These are phyloP conservation scores for Tricholoma sp. DNA, from an alignment of 768 basidiomycete species.

Conservation along the genomic window DNA sequence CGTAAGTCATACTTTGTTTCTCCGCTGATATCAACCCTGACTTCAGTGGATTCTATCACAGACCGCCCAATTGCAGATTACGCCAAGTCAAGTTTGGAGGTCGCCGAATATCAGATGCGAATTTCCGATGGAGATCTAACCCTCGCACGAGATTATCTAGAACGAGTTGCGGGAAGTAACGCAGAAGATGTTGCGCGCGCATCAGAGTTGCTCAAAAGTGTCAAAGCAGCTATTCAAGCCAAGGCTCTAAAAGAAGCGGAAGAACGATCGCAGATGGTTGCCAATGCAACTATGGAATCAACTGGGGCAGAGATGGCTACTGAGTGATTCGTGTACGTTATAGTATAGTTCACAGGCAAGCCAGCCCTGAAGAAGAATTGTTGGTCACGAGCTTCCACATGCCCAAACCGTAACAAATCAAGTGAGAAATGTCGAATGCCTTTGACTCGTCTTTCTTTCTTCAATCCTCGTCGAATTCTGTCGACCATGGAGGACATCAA, in stretches of 20 bases:
- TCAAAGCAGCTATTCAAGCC: constrained; percentile 35
- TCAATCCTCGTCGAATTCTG: constrained; percentile 19
- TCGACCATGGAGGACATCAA: constrained; percentile 7
- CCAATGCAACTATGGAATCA: not conserved
- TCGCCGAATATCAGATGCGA: constrained; percentile 74
- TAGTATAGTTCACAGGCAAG: not conserved
- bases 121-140: constrained; percentile 58
- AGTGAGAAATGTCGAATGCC: constrained; percentile 37
- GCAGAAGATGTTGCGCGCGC: constrained; percentile 76
- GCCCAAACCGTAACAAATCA: constrained; percentile 37
- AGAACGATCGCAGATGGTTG: constrained; percentile 7
- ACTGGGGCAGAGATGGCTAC: constrained; percentile 2
- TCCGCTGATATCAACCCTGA: constrained; percentile 18
- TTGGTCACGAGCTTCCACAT: constrained; percentile 33
- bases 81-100: constrained; percentile 77
- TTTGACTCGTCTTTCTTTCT: constrained; percentile 30
- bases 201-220: constrained; percentile 60
- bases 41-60: constrained; percentile 22
- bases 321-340: not conserved
- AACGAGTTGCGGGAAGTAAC: constrained; percentile 72
- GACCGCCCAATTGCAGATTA: constrained; percentile 73
- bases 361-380: constrained; percentile 35
- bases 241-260: constrained; percentile 16
- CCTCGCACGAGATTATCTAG: constrained; percentile 69
- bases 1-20: constrained; percentile 33